Conservation (phyloP, 2,329 filamentous ascomycete genomes). For the Sporothrix phasma region DNA sequence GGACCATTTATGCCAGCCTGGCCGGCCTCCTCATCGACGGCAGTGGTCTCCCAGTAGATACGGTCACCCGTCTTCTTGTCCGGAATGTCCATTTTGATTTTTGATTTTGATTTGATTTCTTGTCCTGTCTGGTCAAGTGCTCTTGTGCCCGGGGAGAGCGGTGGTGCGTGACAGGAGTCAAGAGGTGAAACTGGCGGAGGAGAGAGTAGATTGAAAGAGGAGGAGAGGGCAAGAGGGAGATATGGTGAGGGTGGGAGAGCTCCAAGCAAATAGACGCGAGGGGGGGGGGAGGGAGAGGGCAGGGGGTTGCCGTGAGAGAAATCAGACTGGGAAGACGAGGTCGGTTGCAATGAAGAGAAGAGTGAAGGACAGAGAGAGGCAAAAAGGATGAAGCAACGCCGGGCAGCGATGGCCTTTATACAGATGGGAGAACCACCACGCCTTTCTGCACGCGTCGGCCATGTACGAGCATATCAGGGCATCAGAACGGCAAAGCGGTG, state of each 20-base stretch:
- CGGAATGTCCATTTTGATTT: conserved; percentile 6
- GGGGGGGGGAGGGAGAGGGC: neutral
- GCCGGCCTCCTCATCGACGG: conserved; percentile 12
- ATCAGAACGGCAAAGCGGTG: neutral
- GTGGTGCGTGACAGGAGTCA: neutral
- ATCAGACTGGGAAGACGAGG: neutral
- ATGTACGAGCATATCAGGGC: neutral
- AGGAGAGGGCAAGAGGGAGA: neutral
- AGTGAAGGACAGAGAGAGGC: neutral
- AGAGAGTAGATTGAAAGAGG: neutral
- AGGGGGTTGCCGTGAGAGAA: neutral
- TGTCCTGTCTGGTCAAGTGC: neutral
- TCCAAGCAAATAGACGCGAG: neutral
- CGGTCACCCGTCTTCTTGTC: conserved; percentile 4
- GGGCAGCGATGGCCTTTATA: conserved; percentile 3
- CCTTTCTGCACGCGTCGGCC: neutral
- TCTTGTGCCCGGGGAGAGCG: neutral
- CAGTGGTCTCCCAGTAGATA: conserved; percentile 10
- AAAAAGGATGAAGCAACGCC: neutral
- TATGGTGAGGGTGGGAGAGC: too few species aligned
- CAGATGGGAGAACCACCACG: neutral
- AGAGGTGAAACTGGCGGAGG: neutral
- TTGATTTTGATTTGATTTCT: neutral
- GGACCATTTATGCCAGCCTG: neutral
- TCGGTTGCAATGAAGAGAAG: neutral